These are phyloP conservation scores for Erysimum cheiri DNA, from an alignment of 441 rosid genomes.

Conservation along the genomic window DNA sequence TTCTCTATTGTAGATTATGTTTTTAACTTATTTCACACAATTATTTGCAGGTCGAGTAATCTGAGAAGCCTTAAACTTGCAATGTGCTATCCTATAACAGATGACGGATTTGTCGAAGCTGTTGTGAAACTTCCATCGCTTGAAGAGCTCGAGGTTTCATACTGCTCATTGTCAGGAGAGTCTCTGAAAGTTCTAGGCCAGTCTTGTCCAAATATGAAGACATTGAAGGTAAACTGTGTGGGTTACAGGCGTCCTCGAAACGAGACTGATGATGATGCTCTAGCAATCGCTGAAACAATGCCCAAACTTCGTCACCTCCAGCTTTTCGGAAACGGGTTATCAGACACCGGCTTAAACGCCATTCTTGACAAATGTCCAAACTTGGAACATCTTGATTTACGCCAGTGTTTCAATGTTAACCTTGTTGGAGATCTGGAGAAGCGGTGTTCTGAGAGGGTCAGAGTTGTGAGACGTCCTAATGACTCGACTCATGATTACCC, in stretches of 20 bases:
- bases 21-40: background rate
- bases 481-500: conserved; percentile 58
- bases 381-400: conserved; percentile 68
- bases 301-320: conserved; percentile 56
- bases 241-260: conserved; percentile 36
- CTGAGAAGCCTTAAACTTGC: conserved; percentile 54
- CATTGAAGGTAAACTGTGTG: conserved; percentile 49
- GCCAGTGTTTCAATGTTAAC: conserved; percentile 57
- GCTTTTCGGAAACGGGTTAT: conserved; percentile 60
- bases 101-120: conserved; percentile 50
- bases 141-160: conserved; percentile 61
- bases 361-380: conserved; percentile 65
- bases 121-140: conserved; percentile 53
- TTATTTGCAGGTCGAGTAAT: conserved; percentile 49
- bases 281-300: conserved; percentile 66
- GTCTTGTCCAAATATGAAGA: conserved; percentile 56
- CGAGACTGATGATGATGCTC: conserved; percentile 57
- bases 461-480: conserved; percentile 49
- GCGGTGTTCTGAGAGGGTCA: conserved; percentile 53
- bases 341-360: conserved; percentile 58
- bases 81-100: conserved; percentile 44
- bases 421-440: conserved; percentile 50
- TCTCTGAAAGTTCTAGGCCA: conserved; percentile 45
- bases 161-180: conserved; percentile 43
- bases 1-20: background rate